These are phyloP conservation scores for Penicillium sp. DNA, from an alignment of 2,329 filamentous ascomycete genomes.

Conservation along the genomic window DNA sequence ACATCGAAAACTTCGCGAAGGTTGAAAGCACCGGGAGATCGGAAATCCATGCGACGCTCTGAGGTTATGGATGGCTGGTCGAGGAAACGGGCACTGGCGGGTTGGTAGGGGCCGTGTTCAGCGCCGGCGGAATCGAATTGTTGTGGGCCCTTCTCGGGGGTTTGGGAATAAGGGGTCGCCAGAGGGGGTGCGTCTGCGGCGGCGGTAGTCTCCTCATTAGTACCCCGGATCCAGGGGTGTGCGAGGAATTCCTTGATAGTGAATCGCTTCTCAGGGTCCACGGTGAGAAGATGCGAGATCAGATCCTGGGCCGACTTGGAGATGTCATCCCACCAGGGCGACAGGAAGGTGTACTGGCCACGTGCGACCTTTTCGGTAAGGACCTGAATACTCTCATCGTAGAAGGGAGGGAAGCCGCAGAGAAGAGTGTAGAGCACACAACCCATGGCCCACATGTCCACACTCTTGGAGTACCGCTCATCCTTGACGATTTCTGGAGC, in stretches of 20 bases:
- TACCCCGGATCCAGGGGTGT: conserved; percentile 88
- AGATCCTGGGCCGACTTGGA: conserved; percentile 92
- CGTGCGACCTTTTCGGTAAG: conserved; percentile 96
- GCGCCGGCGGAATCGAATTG: conserved; percentile 56
- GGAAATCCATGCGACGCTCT: conserved; percentile 81
- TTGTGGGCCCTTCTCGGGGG: conserved; percentile 55
- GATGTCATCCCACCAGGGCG: conserved; percentile 99
- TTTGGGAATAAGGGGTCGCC: conserved; percentile 60
- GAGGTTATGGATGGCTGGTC: conserved; percentile 55
- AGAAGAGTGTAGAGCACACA: conserved; percentile 96
- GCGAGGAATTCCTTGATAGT: conserved; percentile 87
- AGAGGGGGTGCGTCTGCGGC: conserved; percentile 69
- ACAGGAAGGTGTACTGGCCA: conserved; percentile 95
- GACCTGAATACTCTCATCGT: conserved; percentile 96
- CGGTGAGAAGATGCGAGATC: conserved; percentile 87
- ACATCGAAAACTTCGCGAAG: conserved; percentile 97
- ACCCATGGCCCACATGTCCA: conserved; percentile 98
- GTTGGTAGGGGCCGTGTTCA: conserved; percentile 43
- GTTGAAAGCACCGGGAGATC: conserved; percentile 91
- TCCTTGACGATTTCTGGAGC: conserved; percentile 99
- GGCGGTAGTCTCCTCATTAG: conserved; percentile 65
- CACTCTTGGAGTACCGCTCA: conserved; percentile 96
- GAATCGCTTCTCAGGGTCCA: conserved; percentile 92
- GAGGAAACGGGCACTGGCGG: conserved; percentile 54
- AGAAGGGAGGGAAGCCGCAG: conserved; percentile 96